Evolutionary conservation across 768 basidiomycete species (phyloP), one percentile per base, ranked within the genome.

Genomic region (Suillus weaverae): DNA sequence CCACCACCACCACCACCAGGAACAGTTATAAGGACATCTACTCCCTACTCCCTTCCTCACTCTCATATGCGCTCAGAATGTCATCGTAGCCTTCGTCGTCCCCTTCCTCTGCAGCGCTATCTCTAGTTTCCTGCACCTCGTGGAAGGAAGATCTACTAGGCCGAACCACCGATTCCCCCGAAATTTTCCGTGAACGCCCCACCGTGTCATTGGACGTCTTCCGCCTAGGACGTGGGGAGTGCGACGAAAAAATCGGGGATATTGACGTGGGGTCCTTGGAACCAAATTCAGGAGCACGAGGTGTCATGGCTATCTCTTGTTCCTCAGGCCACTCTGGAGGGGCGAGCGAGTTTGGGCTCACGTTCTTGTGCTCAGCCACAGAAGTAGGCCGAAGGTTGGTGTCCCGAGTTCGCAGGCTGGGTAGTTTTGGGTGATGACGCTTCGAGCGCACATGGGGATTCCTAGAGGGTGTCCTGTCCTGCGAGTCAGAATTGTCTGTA

Each of bases 61-160:
- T 91, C 77, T 92, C 91, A 70, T 93, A 93, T 22, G 91, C 91
- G 72, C 89, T 91, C 65, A 93, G 75, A 62, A 93, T 71, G 14
- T 92, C 91, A 68, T 89, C 90, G 62, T 91, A 92, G 4, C 89
- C 85, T 62, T 83, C 82, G 68, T 92, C 91, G 65, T 92, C 91
- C 5, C 91, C 90, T 64, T 92, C 90, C 61, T 89, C 88, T 0
- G 89, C 90, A 26, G 82, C 85, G 71, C 88, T 91, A 41, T 89
- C 86, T 44, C 85, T 80, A 53, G 75, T 71, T 61, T 74, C 73
- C 68, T 30, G 71, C 72, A 32, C 79, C 76, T 70, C 80, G 33
- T 82, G 83, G 10, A 73, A 76, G 18, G 85, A 86, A 5, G 78
- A 66, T 72, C 89, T 90, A 46, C 85, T 78, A 22, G 75, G 56